Percentiles rank a stretch among this genome's conserved stretches.
phyloP scores from a whole-genome alignment of 257 asterid genomes.

The Striga asiatica region DNA sequence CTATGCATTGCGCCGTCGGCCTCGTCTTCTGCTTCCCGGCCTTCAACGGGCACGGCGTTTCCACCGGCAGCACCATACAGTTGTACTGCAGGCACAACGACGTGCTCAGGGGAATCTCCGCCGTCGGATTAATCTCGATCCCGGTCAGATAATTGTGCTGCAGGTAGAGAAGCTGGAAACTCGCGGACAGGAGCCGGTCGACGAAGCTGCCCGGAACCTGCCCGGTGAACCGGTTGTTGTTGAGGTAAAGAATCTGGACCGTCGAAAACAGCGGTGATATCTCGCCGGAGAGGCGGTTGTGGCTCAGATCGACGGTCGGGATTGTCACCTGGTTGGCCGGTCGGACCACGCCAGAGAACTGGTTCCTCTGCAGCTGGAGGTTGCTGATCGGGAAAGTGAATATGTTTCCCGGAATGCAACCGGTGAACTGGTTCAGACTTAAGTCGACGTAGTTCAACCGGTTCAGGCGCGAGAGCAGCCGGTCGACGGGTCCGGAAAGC shows the following conservation, averaged over 20 bases:
- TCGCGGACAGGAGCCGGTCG: conserved; percentile 55
- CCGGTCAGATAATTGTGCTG: conserved; percentile 91
- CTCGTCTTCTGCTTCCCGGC: conserved; percentile 79
- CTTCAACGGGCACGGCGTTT: conserved; percentile 70
- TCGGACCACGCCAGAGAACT: conserved; percentile 37
- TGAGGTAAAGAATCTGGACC: conserved; percentile 64
- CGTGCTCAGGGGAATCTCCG: conserved; percentile 57
- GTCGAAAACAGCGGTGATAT: conserved; percentile 66
- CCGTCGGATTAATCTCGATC: conserved; percentile 70
- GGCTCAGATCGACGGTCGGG: conserved; percentile 73
- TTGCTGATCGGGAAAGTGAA: conserved; percentile 41
- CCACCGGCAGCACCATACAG: conserved; percentile 67
- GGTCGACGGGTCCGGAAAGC: conserved; percentile 58
- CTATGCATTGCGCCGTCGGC: conserved; percentile 67
- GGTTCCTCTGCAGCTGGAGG: conserved; percentile 61
- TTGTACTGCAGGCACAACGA: conserved; percentile 87
- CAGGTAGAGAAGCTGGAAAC: conserved; percentile 17
- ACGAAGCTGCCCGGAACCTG: conserved; percentile 62
- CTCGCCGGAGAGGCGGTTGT: conserved; percentile 63
- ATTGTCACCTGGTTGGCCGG: conserved; percentile 48
- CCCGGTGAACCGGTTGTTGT: conserved; percentile 85
- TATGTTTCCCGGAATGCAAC: conserved; percentile 44
- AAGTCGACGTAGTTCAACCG: conserved; percentile 61
- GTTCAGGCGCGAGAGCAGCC: conserved; percentile 29
- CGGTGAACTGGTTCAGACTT: conserved; percentile 71